These are phyloP conservation scores for Zymoseptoria brevis DNA, from an alignment of 2,329 filamentous ascomycete species.

Conservation along the genomic window DNA sequence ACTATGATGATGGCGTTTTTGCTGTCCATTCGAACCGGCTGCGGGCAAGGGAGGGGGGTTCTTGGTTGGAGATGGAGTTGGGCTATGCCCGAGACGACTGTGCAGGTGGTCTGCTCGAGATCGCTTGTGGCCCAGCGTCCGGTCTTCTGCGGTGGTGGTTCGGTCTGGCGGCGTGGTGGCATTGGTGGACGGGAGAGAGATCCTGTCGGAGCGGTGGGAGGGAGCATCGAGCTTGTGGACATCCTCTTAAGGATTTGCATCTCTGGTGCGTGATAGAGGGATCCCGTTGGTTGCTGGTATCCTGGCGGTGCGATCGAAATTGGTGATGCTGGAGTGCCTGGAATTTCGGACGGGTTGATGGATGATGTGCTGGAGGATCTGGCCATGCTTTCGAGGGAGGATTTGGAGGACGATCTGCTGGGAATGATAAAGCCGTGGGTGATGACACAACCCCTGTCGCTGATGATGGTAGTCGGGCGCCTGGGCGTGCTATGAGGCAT, in stretches of 20 bases:
- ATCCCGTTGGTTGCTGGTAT: slow-evolving; percentile 5
- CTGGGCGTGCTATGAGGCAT: slow-evolving; percentile 5
- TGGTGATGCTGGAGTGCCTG: slow-evolving; percentile 11
- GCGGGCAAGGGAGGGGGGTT: background rate
- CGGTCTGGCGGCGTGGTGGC: background rate
- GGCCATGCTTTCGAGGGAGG: slow-evolving; percentile 6
- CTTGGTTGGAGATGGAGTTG: background rate
- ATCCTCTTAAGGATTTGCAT: slow-evolving; percentile 1
- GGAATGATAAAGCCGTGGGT: slow-evolving; percentile 16
- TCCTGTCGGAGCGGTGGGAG: slow-evolving; percentile 1
- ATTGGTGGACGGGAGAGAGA: background rate
- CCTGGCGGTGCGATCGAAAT: slow-evolving; percentile 5
- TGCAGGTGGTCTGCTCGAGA: background rate
- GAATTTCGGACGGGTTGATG: slow-evolving; percentile 5
- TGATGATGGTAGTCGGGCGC: slow-evolving; percentile 12
- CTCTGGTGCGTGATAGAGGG: slow-evolving; percentile 7
- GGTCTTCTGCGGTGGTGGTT: background rate
- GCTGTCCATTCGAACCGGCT: background rate
- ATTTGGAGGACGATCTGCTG: slow-evolving; percentile 12
- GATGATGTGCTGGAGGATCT: slow-evolving; percentile 2
- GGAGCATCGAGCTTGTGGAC: slow-evolving; percentile 8
- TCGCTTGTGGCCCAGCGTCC: slow-evolving; percentile 4
- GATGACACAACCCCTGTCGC: slow-evolving; percentile 15
- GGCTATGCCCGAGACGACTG: background rate
- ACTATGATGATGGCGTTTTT: slow-evolving; percentile 3